Percentiles rank a stretch among this genome's conserved stretches.
Evolutionary conservation across 108 stramenopile species (phyloP).

Genomic region (Mediolabrus comicus): DNA sequence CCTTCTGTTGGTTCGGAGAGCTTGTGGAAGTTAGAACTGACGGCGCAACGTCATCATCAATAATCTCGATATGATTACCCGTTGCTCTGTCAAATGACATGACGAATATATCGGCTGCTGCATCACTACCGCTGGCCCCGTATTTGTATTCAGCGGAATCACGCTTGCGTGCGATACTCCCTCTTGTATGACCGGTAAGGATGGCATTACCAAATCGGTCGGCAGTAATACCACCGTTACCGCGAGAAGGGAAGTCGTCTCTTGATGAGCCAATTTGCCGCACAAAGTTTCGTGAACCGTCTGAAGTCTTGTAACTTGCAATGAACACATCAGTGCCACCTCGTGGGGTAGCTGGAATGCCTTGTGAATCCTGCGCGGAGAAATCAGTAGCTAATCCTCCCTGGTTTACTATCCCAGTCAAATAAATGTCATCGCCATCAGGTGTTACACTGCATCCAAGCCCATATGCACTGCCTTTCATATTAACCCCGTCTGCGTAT

Average conservation of each 20-base stretch:
- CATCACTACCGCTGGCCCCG: constrained; percentile 14
- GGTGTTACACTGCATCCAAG: constrained; percentile 62
- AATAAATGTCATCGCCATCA: constrained; percentile 55
- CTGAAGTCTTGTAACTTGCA: constrained; percentile 39
- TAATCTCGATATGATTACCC: constrained; percentile 27
- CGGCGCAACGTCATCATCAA: not conserved
- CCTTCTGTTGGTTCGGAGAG: not conserved
- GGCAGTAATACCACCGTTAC: constrained; percentile 46
- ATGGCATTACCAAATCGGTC: constrained; percentile 54
- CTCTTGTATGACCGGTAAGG: constrained; percentile 50
- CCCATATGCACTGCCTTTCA: constrained; percentile 43
- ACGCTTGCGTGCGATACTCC: constrained; percentile 48
- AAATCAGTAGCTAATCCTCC: constrained; percentile 48
- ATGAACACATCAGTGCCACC: constrained; percentile 58
- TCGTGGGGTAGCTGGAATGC: not conserved
- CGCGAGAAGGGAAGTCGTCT: constrained; percentile 52
- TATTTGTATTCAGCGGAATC: constrained; percentile 26
- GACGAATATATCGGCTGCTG: constrained; percentile 50
- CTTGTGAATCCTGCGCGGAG: constrained; percentile 1
- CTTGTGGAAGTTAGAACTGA: not conserved
- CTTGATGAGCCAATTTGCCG: constrained; percentile 48
- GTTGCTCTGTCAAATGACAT: constrained; percentile 51
- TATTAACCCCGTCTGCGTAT: not conserved
- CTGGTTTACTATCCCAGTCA: constrained; percentile 58
- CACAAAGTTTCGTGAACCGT: constrained; percentile 43